Percentiles rank a stretch among this genome's conserved stretches.
Conservation (phyloP, 768 basidiomycete genomes). For the Calocybe indica region DNA sequence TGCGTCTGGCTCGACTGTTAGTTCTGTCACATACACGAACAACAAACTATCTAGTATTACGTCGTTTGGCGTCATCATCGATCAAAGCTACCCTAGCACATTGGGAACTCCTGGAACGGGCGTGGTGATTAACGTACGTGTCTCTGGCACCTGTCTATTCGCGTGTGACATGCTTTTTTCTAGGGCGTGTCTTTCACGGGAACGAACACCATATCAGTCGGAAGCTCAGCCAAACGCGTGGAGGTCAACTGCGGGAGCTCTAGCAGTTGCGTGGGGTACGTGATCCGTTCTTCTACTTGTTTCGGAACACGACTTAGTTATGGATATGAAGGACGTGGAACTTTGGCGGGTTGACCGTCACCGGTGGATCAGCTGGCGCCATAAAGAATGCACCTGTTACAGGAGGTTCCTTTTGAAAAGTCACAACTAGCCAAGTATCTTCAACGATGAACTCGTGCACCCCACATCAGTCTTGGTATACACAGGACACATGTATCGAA, state of each 20-base stretch:
- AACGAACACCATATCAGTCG: constrained; percentile 13
- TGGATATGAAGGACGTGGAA: constrained; percentile 9
- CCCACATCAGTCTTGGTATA: no score
- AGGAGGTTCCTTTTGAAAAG: constrained; percentile 15
- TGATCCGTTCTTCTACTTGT: neutral
- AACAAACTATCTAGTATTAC: constrained; percentile 15
- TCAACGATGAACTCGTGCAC: no score
- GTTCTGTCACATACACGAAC: constrained; percentile 9
- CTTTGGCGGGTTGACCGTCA: constrained; percentile 12
- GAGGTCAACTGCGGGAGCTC: constrained; percentile 15
- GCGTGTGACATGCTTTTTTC: neutral
- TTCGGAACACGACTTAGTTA: neutral
- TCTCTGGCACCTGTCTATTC: neutral
- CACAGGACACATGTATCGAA: no score
- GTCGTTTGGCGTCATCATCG: constrained; percentile 11
- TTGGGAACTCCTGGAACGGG: constrained; percentile 14
- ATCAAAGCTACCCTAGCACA: constrained; percentile 13
- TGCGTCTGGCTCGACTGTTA: constrained; percentile 10
- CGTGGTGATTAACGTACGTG: constrained; percentile 12
- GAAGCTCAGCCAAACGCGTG: constrained; percentile 11
- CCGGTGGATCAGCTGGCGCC: constrained; percentile 10
- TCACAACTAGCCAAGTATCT: no score
- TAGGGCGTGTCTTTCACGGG: constrained; percentile 14
- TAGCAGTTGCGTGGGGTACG: constrained; percentile 12
- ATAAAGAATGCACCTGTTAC: constrained; percentile 14